Base-by-base conservation (phyloP, 768 basidiomycete species). In the Tephrocybe rancida region DNA sequence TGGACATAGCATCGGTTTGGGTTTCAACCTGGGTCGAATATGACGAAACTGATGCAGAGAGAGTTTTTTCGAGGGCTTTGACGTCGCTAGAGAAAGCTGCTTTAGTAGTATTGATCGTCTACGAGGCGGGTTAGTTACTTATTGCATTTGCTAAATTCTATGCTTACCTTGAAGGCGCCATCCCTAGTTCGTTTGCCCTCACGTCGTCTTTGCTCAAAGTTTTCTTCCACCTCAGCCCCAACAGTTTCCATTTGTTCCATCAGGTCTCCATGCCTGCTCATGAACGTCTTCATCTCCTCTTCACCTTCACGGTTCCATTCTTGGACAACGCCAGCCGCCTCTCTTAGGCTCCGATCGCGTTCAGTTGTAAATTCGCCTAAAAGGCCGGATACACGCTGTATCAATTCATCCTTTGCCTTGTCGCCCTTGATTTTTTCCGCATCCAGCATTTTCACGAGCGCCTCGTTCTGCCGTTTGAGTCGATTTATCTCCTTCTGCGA, bases 301-400 rank as follows among this genome's bases (percentile, higher is more conserved):
- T 87, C 79, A 1, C 79, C 82, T 51, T 80, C 73, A 18, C 62
- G 65, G 58, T 93, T 91, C 43, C 77, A 82, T 21, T 73, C 72
- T 32, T 80, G 76, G 22, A 90, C 70, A 37, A 70, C 65, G 1
- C 71, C 72, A 46, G 91, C 75, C 1, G 83, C 79, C 24, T 83
- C 81, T 35, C 79, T 77, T 48, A 94, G 71, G 18, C 82, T 82
- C 14, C 77, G 73, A 64, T 95, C 88, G 25, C 90, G 82, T 43
- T 86, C 79, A 38, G 79, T 70, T 26, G 86, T 79, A 67, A 88
- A 95, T 24, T 82, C 86, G 10, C 81, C 84, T 2, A 97, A 71
- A 58, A 95, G 75, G 3, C 75, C 75, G 0, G 90, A 88, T 45
- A 96, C 78, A 34, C 85, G 86, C 37, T 87, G 80, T n/a, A 95